Base-by-base conservation (phyloP, 163 green algal genomes). In the Scenedesmus sp. region DNA sequence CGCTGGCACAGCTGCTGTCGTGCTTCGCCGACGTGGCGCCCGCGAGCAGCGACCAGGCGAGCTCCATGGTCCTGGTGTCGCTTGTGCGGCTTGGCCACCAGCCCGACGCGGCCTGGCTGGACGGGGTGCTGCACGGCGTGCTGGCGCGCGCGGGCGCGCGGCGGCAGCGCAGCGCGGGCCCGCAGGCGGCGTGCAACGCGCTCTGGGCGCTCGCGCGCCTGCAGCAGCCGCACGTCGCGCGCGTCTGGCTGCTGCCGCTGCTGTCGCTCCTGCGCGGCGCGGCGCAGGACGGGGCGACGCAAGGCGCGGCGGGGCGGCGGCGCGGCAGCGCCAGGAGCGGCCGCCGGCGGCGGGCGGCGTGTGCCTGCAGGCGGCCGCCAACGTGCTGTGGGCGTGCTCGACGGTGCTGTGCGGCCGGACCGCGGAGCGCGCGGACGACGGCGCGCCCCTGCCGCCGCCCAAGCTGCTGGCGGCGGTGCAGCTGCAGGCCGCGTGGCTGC, bases 231-330 rank as follows among this genome's bases (percentile, higher is more conserved):
- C 13, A 20, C 13, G 57, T 64, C 24, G 57, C 57, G 36, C 10
- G 2, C 36, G 24, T 64, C 14, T 64, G 57, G 57, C 7, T 64
- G 57, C 57, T 64, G 57, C 57, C 57, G 14, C 57, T 64, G 57
- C 57, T 64, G 29, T 64, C 57, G 5, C 28, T 64, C 11, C 57
- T 64, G 57, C 42, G 57, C 57, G 42, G 57, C 22, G 57, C 29
- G 42, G 57, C 29, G 2, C 36, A 45, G 14, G 28, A 42, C 13
- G 7, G 13, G 36, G 26, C 22, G 54, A 24, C 34, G 28, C 56
- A 20, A 26, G 13, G 9, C 13, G 26, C 33, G 34, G 26, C 33
- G 24, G 13, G 18, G 24, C 54, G 18, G 54, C 54, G 20, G 45
- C 45, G 13, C 45, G 18, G 54, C 54, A 34, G 54, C 54, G 34